Percentiles rank a stretch among this genome's conserved stretches.
phyloP scores from a whole-genome alignment of 2,329 filamentous ascomycete genomes.

The Cyphellophora attinorum region DNA sequence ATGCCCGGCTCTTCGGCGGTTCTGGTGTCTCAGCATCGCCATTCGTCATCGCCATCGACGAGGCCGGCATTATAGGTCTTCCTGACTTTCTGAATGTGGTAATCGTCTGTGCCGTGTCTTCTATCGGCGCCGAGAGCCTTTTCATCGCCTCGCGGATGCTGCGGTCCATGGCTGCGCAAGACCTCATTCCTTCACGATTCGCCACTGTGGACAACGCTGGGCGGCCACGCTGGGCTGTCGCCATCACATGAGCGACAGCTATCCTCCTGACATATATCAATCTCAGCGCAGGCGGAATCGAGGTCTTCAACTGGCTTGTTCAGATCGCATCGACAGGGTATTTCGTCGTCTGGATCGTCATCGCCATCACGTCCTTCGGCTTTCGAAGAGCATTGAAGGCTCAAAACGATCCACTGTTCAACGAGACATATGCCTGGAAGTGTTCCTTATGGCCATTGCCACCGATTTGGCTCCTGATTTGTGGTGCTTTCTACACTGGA shows the following conservation, averaged over 20 bases:
- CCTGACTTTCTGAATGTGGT: conserved; percentile 60
- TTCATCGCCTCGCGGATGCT: conserved; percentile 41
- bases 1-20: conserved; percentile 20
- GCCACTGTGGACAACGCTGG: conserved; percentile 22
- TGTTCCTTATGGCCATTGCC: conserved; percentile 22
- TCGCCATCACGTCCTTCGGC: conserved; percentile 22
- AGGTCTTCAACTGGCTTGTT: conserved; percentile 20
- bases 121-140: conserved; percentile 48
- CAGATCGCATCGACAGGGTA: conserved; percentile 24
- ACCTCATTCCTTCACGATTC: conserved; percentile 20
- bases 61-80: conserved; percentile 50
- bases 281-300: conserved; percentile 15
- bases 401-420: conserved; percentile 21
- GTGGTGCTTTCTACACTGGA: conserved; percentile 14
- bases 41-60: conserved; percentile 55
- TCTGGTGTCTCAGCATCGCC: conserved; percentile 43
- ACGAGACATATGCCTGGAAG: conserved; percentile 21
- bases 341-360: conserved; percentile 27
- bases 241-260: conserved; percentile 19
- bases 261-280: conserved; percentile 24
- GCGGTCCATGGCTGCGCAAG: conserved; percentile 40
- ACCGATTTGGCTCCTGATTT: conserved; percentile 19
- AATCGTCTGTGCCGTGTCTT: conserved; percentile 51
- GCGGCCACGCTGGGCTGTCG: conserved; percentile 21
- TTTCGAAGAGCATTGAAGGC: conserved; percentile 22